phyloP scores from a whole-genome alignment of 1,139 yeast genomes.

The Candida sp. region DNA sequence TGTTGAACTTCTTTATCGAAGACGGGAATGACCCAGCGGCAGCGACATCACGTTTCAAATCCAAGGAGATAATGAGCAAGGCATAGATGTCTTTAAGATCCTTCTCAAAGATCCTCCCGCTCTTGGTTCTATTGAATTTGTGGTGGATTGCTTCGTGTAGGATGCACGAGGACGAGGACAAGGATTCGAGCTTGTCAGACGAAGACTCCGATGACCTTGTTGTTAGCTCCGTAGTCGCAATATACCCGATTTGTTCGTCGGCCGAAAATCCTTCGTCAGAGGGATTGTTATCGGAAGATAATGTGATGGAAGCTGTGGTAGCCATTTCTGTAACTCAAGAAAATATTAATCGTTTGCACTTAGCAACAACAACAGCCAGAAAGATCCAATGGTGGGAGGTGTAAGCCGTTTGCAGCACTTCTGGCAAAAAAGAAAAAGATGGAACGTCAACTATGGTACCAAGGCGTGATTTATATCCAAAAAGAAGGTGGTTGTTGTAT shows the following conservation, averaged over 20 bases:
- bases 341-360: too few species aligned
- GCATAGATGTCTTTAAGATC: conserved; percentile 65
- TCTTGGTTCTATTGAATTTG: conserved; percentile 44
- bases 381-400: too few species aligned
- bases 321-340: not conserved
- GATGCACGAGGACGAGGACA: conserved; percentile 16
- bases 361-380: too few species aligned
- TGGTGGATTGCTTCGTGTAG: conserved; percentile 46
- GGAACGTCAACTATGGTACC: too few species aligned
- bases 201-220: not conserved
- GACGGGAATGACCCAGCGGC: not conserved
- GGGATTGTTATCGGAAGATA: not conserved
- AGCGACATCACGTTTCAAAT: conserved; percentile 31
- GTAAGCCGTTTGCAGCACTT: too few species aligned
- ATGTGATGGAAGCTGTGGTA: not conserved
- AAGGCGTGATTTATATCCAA: too few species aligned
- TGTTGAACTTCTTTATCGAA: conserved; percentile 12
- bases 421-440: too few species aligned
- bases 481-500: too few species aligned
- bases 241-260: not conserved
- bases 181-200: not conserved
- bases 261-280: not conserved
- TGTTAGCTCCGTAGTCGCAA: not conserved
- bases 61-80: conserved; percentile 51
- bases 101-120: conserved; percentile 54